Evolutionary conservation across 192 early-diverging fungal species (phyloP).

Genomic region (Linnemannia schmuckeri): DNA sequence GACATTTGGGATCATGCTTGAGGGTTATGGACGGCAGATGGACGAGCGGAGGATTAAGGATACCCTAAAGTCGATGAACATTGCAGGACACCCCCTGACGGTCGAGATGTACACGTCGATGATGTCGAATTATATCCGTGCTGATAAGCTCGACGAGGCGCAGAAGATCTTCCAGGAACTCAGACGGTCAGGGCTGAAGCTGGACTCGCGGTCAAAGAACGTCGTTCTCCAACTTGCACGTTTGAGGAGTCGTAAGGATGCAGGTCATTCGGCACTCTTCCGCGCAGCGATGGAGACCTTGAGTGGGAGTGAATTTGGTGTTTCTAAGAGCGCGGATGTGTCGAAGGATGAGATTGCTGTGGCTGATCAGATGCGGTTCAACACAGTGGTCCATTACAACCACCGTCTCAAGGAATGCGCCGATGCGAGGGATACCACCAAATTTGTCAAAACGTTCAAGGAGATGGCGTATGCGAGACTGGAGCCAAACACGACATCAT

Average conservation of each 20-base stretch:
- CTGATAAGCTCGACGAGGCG: constrained; percentile 20
- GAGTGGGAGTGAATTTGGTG: background rate
- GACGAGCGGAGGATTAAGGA: constrained; percentile 24
- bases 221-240: constrained; percentile 27
- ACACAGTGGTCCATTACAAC: constrained; percentile 22
- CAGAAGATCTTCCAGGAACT: constrained; percentile 21
- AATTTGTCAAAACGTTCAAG: constrained; percentile 17
- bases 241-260: background rate
- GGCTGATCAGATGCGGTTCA: background rate
- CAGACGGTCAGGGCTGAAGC: constrained; percentile 5
- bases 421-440: constrained; percentile 12
- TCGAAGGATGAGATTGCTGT: background rate
- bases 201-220: constrained; percentile 28
- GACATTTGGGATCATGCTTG: constrained; percentile 30
- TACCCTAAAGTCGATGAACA: constrained; percentile 12
- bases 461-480: background rate
- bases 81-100: constrained; percentile 17
- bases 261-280: background rate
- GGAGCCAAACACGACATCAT: constrained; percentile 33
- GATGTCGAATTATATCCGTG: constrained; percentile 43
- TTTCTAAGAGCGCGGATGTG: background rate
- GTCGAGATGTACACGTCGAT: constrained; percentile 47
- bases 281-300: background rate
- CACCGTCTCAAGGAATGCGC: constrained; percentile 26
- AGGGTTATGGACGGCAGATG: constrained; percentile 44